Base-by-base conservation (phyloP, 1,284 basidiomycete species). In the Farysia itapuensis region DNA sequence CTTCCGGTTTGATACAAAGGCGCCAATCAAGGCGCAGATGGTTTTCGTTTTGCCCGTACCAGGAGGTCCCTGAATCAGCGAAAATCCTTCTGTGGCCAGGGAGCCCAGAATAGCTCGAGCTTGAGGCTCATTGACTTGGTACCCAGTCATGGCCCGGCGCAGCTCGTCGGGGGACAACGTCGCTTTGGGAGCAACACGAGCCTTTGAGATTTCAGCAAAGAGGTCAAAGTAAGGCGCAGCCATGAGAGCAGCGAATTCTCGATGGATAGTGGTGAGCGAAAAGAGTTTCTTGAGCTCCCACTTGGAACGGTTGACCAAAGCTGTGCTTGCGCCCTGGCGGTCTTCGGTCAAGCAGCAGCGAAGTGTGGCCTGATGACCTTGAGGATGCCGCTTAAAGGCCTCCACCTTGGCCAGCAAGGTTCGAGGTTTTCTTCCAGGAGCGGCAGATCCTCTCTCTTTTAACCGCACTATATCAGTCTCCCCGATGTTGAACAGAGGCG, bases 31-130 rank as follows among this genome's bases (percentile, higher is more conserved):
- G 15, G 90, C 91, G 67, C 91, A 90, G 60, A 99, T 98, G 0
- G 95, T 99, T 38, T 91, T 96, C 9, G 95, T 98, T 79, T 99
- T 99, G 30, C 95, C 95, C 0, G 95, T 99, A 60, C 95, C 95
- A 1, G 95, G 95, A 21, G 95, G 95, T 36, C 94, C 95, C 82
- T 98, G 95, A 46, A 99, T 94, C 25, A 99, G 80, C 0, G 86
- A 84, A 72, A 99, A 96, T 1, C 93, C 95, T 18, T 85, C 79
- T 14, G 84, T 84, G 9, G 67, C 47, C 63, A 95, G 80, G 0
- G 91, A 84, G 19, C 85, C 85, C 5, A 90, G 75, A 36, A 98
- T 90, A 3, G 95, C 95, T 29, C 81, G 83, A 4, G 94, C 94
- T 77, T 99, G 95, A 3, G 95, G 94, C 74, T 93, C 86, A 72